These are phyloP conservation scores for Sarcodon aspratus DNA, from an alignment of 768 basidiomycete genomes.

Conservation along the genomic window DNA sequence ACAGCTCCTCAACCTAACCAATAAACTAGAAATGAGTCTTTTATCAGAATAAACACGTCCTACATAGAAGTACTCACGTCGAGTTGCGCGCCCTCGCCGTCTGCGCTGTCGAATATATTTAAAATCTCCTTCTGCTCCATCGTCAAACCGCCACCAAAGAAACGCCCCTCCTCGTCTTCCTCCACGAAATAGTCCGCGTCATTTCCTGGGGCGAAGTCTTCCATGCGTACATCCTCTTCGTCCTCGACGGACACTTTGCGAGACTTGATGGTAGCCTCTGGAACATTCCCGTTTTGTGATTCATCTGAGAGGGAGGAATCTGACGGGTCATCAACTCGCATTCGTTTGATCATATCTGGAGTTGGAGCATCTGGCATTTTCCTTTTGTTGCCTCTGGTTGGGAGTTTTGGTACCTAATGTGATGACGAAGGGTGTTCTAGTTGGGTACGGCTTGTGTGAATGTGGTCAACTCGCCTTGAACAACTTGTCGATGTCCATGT, in stretches of 20 bases:
- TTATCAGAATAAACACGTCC: conserved; percentile 2
- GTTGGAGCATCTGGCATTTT: conserved; percentile 70
- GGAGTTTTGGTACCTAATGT: conserved; percentile 54
- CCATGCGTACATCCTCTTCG: conserved; percentile 27
- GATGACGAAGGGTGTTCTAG: not conserved
- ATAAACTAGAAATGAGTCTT: conserved; percentile 2
- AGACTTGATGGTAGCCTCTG: conserved; percentile 18
- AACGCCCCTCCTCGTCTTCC: conserved; percentile 86
- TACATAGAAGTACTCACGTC: conserved; percentile 34
- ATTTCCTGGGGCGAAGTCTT: conserved; percentile 67
- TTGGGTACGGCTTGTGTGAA: not conserved
- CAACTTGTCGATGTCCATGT: conserved; percentile 39
- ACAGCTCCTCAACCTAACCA: conserved; percentile 51
- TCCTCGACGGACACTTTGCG: conserved; percentile 52
- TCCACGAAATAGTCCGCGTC: conserved; percentile 88
- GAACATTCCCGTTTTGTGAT: conserved; percentile 1
- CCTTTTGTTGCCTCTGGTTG: conserved; percentile 52
- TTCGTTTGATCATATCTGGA: conserved; percentile 74
- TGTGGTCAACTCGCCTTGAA: conserved; percentile 26
- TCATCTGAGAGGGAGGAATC: conserved; percentile 2
- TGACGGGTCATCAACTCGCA: conserved; percentile 38
- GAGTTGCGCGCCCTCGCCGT: conserved; percentile 48
- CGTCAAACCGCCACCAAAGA: conserved; percentile 90
- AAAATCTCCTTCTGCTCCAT: conserved; percentile 91
- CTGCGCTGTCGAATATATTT: conserved; percentile 81